phyloP scores from a whole-genome alignment of 163 green algal species.

The Picocystis sp. region DNA sequence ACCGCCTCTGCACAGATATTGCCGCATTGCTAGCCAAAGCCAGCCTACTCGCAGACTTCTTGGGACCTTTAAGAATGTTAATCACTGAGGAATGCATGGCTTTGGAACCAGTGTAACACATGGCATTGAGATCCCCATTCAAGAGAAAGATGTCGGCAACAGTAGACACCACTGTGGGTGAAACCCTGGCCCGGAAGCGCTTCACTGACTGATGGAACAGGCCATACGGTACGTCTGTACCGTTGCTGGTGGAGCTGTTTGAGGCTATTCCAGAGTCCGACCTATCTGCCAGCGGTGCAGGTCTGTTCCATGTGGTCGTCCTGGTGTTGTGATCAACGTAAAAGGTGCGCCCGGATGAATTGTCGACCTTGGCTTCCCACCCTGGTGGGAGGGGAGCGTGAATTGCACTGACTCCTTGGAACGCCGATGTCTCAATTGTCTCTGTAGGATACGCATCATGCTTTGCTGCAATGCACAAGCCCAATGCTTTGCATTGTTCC shows the following conservation, averaged over 20 bases:
- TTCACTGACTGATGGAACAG: constrained; percentile 2
- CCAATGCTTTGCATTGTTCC: constrained; percentile 57
- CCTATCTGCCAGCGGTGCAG: neutral
- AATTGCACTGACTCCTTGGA: constrained; percentile 5
- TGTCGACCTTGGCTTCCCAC: constrained; percentile 69
- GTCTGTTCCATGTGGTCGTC: constrained; percentile 39
- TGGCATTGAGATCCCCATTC: constrained; percentile 86
- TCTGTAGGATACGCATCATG: neutral
- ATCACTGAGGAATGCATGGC: constrained; percentile 51
- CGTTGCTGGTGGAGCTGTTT: neutral
- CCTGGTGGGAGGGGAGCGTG: constrained; percentile 34
- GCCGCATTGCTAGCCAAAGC: constrained; percentile 33
- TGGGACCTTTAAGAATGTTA: too few species aligned
- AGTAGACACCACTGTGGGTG: constrained; percentile 31
- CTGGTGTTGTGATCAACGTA: constrained; percentile 92
- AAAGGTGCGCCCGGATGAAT: constrained; percentile 50
- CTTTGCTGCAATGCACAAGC: constrained; percentile 37
- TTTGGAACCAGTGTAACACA: constrained; percentile 77
- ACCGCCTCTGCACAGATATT: constrained; percentile 52
- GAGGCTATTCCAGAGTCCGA: neutral
- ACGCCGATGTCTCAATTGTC: neutral
- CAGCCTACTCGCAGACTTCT: neutral
- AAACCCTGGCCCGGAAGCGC: neutral
- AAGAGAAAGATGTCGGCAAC: constrained; percentile 60
- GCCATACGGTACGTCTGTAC: neutral